Conservation (phyloP, 2,329 filamentous ascomycete species). For the Didymella segeticola region DNA sequence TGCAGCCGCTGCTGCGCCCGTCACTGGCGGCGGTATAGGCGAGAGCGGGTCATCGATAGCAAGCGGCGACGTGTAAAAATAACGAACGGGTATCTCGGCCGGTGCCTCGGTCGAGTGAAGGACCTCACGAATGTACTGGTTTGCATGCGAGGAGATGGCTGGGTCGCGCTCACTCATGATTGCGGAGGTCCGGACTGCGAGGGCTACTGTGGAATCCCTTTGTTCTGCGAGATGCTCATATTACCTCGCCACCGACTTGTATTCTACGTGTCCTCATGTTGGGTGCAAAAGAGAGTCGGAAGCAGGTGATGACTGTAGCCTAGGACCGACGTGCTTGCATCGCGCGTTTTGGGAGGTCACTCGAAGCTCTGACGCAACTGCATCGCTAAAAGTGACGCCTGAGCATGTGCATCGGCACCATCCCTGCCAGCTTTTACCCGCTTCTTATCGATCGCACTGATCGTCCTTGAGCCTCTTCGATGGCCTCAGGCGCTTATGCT, state of each 20-base stretch:
- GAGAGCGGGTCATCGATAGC: conserved; percentile 91
- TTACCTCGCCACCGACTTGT: conserved; percentile 16
- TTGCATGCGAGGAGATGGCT: conserved; percentile 43
- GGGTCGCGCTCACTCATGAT: conserved; percentile 33
- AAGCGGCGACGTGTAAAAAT: conserved; percentile 83
- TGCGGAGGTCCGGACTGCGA: conserved; percentile 6
- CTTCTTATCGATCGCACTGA: conserved; percentile 9
- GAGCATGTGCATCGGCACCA: conserved; percentile 16
- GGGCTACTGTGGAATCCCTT: neutral
- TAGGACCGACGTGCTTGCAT: conserved; percentile 18
- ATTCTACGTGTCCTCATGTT: conserved; percentile 17
- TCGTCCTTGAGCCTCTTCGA: neutral
- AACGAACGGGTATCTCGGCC: conserved; percentile 54
- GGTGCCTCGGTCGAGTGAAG: conserved; percentile 49
- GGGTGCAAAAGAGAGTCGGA: conserved; percentile 3
- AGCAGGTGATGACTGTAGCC: conserved; percentile 26
- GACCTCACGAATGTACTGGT: conserved; percentile 55
- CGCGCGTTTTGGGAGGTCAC: conserved; percentile 24
- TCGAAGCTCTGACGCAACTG: conserved; percentile 38
- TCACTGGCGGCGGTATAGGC: conserved; percentile 64
- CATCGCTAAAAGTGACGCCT: conserved; percentile 32
- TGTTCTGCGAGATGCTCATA: conserved; percentile 17
- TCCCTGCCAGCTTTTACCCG: conserved; percentile 1
- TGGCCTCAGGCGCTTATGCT: neutral
- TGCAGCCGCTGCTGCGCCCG: conserved; percentile 49